Base-by-base conservation (phyloP, 2,329 filamentous ascomycete genomes). In the Fusarium oxysporum region DNA sequence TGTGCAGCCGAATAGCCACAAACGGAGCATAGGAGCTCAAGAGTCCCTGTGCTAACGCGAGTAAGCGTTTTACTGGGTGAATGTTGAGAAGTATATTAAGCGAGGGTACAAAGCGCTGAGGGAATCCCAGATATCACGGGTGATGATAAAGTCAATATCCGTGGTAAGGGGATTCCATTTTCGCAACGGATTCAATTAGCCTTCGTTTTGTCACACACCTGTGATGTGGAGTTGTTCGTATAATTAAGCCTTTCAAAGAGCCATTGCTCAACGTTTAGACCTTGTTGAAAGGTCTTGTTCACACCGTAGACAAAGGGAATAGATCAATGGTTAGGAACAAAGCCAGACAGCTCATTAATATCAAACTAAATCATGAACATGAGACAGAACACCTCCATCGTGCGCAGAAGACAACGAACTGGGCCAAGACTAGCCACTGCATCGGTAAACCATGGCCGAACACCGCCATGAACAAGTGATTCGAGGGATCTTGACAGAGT, bases 161-260 rank as follows among this genome's bases (percentile, higher is more conserved):
- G 2, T 3, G 16, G 8, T 13, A 7, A 50, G 2, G 11, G 1
- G 7, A 5, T 50, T 2, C 0, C 0, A 5, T 23, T 1, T 3
- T 23, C 2, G 8, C 0, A 7, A 19, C 6, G 5, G 2, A 17
- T 16, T 10, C 8, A 9, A 19, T 6, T 9, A 13, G 7, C 1
- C 0, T 32, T 12, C 8, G 19, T 8, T 7, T 1, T 35, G 4
- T 21, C 5, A 32, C 21, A 25, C 16, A 35, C 4, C 1, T 9
- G 0, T 25, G 17, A 1, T 13, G 8, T 1, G 3, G 2, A 4
- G 6, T 10, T 25, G 32, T 25, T 19, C 16, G 30, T 4, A 2
- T 25, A 12, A 35, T 23, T 5, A 19, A 14, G 16, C 11, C 19
- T 21, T 14, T 14, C 32, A 19, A 25, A 51, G n/a, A 25, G 13